phyloP scores from a whole-genome alignment of 768 basidiomycete genomes.

The Amanita rubescens region DNA sequence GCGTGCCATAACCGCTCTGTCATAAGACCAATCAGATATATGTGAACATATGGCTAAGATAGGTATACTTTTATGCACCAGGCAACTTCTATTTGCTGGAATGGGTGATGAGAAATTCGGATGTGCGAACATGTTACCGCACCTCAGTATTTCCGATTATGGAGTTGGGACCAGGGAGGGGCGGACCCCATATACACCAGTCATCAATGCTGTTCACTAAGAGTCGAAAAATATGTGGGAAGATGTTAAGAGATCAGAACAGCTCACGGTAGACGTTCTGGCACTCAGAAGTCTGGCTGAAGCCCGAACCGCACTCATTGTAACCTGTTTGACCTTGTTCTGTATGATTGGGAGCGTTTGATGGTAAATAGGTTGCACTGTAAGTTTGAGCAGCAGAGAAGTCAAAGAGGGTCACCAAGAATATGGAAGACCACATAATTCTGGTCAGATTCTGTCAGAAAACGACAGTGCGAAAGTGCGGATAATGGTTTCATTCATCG shows the following conservation, averaged over 20 bases:
- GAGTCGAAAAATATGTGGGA: background rate
- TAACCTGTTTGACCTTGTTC: constrained; percentile 58
- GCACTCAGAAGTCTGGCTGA: constrained; percentile 52
- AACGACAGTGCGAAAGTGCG: too few relatives aligned
- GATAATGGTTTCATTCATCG: too few relatives aligned
- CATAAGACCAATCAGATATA: background rate
- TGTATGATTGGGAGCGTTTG: constrained; percentile 36
- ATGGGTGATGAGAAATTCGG: constrained; percentile 8
- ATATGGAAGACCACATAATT: background rate
- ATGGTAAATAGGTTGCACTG: constrained; percentile 30
- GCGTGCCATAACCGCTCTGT: constrained; percentile 52
- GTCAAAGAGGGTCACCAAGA: background rate
- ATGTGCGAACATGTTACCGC: background rate
- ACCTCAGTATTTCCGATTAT: constrained; percentile 60
- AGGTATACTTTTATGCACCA: constrained; percentile 34
- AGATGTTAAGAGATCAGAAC: background rate
- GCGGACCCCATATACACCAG: constrained; percentile 37
- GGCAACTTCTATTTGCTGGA: constrained; percentile 33
- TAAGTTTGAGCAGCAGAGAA: constrained; percentile 11
- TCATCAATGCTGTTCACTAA: constrained; percentile 53
- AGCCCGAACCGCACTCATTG: constrained; percentile 53
- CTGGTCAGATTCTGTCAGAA: background rate
- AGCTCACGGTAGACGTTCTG: constrained; percentile 56
- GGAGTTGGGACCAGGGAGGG: constrained; percentile 41
- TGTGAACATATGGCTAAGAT: background rate